Conservation (phyloP, 1,139 yeast genomes). For the Debaryomycetaceae sp. region DNA sequence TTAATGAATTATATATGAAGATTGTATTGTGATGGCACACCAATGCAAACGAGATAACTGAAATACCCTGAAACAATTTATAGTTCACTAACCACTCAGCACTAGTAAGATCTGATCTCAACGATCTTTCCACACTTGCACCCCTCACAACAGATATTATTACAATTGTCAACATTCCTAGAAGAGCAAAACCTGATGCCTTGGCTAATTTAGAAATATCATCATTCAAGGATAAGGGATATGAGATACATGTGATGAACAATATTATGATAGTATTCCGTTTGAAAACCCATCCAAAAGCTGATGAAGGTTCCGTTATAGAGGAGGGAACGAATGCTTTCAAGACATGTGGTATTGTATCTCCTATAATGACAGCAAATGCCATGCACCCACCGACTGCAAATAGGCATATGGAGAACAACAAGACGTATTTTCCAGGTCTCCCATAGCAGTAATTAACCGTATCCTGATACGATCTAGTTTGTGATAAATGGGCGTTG, state of each 20-base stretch:
- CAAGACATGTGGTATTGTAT: conserved; percentile 88
- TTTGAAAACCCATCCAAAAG: conserved; percentile 51
- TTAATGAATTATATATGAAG: conserved; percentile 80
- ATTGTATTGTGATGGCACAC: conserved; percentile 95
- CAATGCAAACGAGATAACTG: conserved; percentile 87
- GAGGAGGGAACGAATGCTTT: conserved; percentile 59
- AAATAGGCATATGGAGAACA: conserved; percentile 78
- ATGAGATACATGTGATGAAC: conserved; percentile 71
- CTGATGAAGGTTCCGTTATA: conserved; percentile 31
- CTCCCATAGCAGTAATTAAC: conserved; percentile 78
- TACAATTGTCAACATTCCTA: conserved; percentile 81
- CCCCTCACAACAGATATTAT: conserved; percentile 71
- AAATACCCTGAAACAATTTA: conserved; percentile 80
- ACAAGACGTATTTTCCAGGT: conserved; percentile 62
- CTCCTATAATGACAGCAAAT: conserved; percentile 91
- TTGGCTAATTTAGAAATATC: conserved; percentile 85
- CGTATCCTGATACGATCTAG: conserved; percentile 81
- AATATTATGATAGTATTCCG: conserved; percentile 67
- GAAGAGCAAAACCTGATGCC: conserved; percentile 81
- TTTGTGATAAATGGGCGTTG: conserved; percentile 74
- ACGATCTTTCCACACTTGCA: conserved; percentile 49
- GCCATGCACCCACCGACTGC: conserved; percentile 96
- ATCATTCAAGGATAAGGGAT: conserved; percentile 75
- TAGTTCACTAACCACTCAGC: conserved; percentile 55
- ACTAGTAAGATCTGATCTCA: conserved; percentile 45